Base-by-base conservation (phyloP, 768 basidiomycete species). In the Xerocomus potaroensis region DNA sequence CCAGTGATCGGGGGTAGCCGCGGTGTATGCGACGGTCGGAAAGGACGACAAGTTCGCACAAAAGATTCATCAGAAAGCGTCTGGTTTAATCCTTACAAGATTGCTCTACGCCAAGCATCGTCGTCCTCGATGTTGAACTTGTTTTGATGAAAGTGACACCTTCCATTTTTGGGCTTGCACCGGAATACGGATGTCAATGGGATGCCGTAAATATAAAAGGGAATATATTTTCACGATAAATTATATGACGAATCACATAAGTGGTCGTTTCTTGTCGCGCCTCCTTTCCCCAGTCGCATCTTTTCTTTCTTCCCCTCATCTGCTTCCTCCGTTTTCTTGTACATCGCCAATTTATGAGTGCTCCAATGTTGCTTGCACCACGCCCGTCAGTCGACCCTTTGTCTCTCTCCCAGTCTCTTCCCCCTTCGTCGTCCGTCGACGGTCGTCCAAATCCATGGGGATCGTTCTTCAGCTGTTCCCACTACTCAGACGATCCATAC, bases 211-310 rank as follows among this genome's bases (percentile, higher is more conserved):
- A 11, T 18, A 22, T 30, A 26, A 41, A 35, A 4, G 49, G 58
- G 0, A 51, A 39, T 0, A 0, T 11, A 10, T 61, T 62, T 53
- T 1, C 59, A 62, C 50, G 31, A 4, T 41, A 37, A 61, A 61
- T 57, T 49, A n/a, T n/a, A 42, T 47, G 58, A 50, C 39, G 31
- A 39, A 47, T 56, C 48, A 41, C 41, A 45, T 48, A 47, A n/a
- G n/a, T n/a, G 33, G 35, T 5, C 35, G 22, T 37, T 18, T 38
- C 43, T 41, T 47, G 35, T 39, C 40, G 26, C n/a, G n/a, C 14
- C 49, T 54, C 52, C 59, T 58, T 51, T 55, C 53, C 56, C 45
- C 49, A 48, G n/a, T 27, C 26, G 26, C n/a, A 27, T 10, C 47
- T 5, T n/a, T 12, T 30, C 34, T 10, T 31, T 14, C 22, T 41